These are phyloP conservation scores for Tylopilus sp. DNA, from an alignment of 768 basidiomycete species.

Conservation along the genomic window DNA sequence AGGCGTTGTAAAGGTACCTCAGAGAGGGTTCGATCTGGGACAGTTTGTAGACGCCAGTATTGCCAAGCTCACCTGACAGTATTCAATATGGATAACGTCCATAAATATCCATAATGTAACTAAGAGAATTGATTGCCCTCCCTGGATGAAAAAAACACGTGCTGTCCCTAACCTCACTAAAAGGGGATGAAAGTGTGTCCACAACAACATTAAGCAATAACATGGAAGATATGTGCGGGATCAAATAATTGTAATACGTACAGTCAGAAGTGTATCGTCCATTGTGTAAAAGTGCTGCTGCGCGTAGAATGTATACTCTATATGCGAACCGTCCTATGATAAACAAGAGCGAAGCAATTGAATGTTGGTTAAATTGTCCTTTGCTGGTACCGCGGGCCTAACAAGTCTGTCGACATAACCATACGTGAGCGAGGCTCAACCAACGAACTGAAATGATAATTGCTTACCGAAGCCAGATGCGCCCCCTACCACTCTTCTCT, in stretches of 20 bases:
- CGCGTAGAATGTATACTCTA: constrained; percentile 17
- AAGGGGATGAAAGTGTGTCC: constrained; percentile 6
- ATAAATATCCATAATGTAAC: background rate
- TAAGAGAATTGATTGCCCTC: background rate
- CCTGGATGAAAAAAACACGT: background rate
- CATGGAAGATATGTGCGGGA: constrained; percentile 1
- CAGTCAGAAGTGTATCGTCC: constrained; percentile 13
- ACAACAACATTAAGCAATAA: constrained; percentile 14
- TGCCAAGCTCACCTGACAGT: constrained; percentile 43
- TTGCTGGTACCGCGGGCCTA: constrained; percentile 18
- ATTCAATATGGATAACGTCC: background rate
- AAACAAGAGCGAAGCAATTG: constrained; percentile 20
- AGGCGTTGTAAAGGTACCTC: constrained; percentile 57
- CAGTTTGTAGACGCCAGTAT: constrained; percentile 58
- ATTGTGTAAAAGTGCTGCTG: background rate
- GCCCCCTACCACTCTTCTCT: constrained; percentile 57
- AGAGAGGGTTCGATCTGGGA: constrained; percentile 51
- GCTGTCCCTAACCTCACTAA: constrained; percentile 1
- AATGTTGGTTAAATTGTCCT: constrained; percentile 22
- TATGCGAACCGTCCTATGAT: constrained; percentile 17
- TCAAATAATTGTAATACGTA: constrained; percentile 14
- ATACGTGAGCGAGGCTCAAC: background rate
- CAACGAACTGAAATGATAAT: background rate
- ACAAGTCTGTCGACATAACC: constrained; percentile 18
- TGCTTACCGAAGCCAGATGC: constrained; percentile 64